These are phyloP conservation scores for Tylopilus cervinicoccineus DNA, from an alignment of 768 basidiomycete species.

Conservation along the genomic window DNA sequence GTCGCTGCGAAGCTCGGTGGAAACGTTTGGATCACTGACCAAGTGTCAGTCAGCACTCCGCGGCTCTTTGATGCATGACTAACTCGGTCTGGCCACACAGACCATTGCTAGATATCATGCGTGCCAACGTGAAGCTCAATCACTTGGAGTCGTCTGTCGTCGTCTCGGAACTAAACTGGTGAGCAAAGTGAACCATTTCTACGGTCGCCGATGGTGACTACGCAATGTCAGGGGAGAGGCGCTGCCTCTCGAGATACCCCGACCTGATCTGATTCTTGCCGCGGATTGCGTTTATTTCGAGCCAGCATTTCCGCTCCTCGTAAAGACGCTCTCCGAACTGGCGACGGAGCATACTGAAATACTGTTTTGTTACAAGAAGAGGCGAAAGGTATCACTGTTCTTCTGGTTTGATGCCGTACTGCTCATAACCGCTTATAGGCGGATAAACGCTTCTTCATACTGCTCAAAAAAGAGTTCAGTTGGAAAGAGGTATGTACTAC, in stretches of 20 bases:
- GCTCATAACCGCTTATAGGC: slow-evolving; percentile 50
- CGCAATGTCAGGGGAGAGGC: slow-evolving; percentile 56
- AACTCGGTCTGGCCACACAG: slow-evolving; percentile 40
- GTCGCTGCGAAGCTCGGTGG: slow-evolving; percentile 67
- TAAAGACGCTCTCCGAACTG: slow-evolving; percentile 71
- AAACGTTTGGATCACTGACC: slow-evolving; percentile 83
- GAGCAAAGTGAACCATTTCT: slow-evolving; percentile 22
- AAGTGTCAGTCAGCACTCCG: slow-evolving; percentile 58
- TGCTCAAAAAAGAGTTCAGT: slow-evolving; percentile 73
- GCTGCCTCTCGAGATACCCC: slow-evolving; percentile 43
- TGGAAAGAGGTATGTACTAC: slow-evolving; percentile 55
- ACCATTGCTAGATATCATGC: slow-evolving; percentile 76
- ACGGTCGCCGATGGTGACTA: slow-evolving; percentile 1
- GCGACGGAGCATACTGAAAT: slow-evolving; percentile 57
- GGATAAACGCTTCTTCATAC: slow-evolving; percentile 79
- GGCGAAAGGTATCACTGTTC: slow-evolving; percentile 64
- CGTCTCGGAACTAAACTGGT: slow-evolving; percentile 84
- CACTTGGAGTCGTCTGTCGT: slow-evolving; percentile 45
- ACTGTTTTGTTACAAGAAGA: slow-evolving; percentile 91
- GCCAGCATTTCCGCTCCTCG: slow-evolving; percentile 85
- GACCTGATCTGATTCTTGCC: slow-evolving; percentile 72
- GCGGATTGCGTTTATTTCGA: slow-evolving; percentile 98
- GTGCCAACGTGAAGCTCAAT: slow-evolving; percentile 67
- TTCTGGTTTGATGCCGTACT: neutral
- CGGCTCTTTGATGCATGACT: slow-evolving; percentile 6